Base-by-base conservation (phyloP, 164 flowering plant species). In the Nymphaea thermarum region DNA sequence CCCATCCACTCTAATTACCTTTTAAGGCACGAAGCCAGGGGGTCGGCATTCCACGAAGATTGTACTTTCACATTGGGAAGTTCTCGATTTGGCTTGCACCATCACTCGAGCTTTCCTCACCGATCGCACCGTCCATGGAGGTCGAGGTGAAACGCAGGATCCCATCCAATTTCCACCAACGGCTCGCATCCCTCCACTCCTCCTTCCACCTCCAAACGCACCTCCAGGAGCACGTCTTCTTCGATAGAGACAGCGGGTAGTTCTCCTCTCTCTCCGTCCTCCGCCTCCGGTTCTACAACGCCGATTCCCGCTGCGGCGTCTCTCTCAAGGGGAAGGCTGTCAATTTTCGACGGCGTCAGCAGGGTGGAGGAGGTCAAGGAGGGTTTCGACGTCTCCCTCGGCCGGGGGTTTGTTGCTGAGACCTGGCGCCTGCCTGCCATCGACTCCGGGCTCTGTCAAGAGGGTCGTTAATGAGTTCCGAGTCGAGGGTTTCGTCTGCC, bases 121-220 rank as follows among this genome's bases (percentile, higher is more conserved):
- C 36, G 36, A 25, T 25, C 36, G 36, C 55, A 12, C 12, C 55
- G 55, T 25, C 43, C 66, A 87, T 85, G 89, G 95, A 87, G 74
- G 85, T 87, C 0, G 90, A 89, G 65, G 89, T 89, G 6, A 89
- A 89, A 80, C 87, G 87, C 67, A 81, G 80, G 3, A 81, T 89
- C 62, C 80, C 81, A 84, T 75, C 70, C 86, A 66, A 71, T 55
- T 17, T 84, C 45, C 96, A 89, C 85, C 87, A 86, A 44, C 80
- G 71, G 7, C 83, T 89, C 77, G 77, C 87, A 65, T 57, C 72
- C 60, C 69, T 85, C 68, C 92, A 87, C 72, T 75, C 80, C 3
- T 82, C 93, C 15, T 77, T 75, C 80, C 93, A 82, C 75, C 53
- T 60, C 80, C 70, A 78, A 71, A 87, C 93, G 68, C 84, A 74